Percentiles rank a stretch among this genome's conserved stretches.
These are phyloP conservation scores for Arachnopeziza araneosa DNA, from an alignment of 2,329 filamentous ascomycete species.

Conservation along the genomic window DNA sequence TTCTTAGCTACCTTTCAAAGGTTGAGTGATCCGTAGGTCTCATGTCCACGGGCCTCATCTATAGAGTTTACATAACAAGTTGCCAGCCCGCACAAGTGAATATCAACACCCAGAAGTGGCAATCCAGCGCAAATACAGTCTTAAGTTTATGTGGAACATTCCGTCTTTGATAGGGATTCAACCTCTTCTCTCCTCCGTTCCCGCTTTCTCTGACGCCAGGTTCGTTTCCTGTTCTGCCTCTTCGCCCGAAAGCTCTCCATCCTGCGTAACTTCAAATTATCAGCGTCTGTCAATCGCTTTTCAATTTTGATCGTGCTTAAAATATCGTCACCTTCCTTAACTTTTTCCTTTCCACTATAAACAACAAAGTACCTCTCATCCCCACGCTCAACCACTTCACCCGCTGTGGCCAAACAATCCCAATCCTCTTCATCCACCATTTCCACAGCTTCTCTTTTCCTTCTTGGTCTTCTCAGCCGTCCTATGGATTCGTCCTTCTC, in stretches of 20 bases:
- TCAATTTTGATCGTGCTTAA: background rate
- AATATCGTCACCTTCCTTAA: background rate
- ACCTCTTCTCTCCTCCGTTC: background rate
- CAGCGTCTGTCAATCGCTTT: background rate
- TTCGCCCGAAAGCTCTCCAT: background rate
- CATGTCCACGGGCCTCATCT: too few species aligned
- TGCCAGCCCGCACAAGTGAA: too few species aligned
- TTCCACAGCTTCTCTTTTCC: constrained; percentile 15
- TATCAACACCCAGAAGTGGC: too few species aligned
- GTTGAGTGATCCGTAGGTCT: too few species aligned
- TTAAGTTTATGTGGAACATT: too few species aligned
- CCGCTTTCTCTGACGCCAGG: background rate
- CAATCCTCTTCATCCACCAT: constrained; percentile 24
- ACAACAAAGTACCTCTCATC: constrained; percentile 33
- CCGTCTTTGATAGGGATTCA: background rate
- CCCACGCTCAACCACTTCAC: constrained; percentile 24
- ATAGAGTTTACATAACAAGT: too few species aligned
- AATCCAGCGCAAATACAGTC: too few species aligned
- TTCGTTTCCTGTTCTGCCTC: background rate
- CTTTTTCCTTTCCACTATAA: constrained; percentile 25
- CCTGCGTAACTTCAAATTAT: too few species aligned
- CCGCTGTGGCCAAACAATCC: constrained; percentile 28
- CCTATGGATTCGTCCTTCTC: constrained; percentile 57
- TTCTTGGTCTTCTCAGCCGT: constrained; percentile 25
- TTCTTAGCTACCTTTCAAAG: too few species aligned